Base-by-base conservation (phyloP, 1,139 yeast genomes). In the Petasospora rhodanensis region DNA sequence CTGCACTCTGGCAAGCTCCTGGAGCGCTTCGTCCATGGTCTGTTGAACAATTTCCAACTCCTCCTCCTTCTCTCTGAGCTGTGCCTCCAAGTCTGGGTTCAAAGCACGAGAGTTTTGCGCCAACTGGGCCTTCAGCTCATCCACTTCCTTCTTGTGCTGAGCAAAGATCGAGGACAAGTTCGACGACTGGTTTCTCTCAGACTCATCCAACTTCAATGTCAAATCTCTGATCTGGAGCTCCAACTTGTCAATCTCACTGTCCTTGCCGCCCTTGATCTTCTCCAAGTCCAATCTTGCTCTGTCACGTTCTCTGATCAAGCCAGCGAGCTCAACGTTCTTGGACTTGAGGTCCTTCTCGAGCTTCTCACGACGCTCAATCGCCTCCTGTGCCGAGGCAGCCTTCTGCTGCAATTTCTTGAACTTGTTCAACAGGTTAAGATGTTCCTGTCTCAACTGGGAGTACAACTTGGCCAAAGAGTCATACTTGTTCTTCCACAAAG, bases 331-430 rank as follows among this genome's bases (percentile, higher is more conserved):
- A 34, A 86, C 69, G 54, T 85, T 87, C 61, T 87, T 87, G 12
- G 91, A 73, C 56, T 84, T 85, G 57, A 86, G 64, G 42, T 86
- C 96, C 42, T 83, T 77, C 58, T 87, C 96, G 25, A 84, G 64
- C 52, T 76, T 77, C 52, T 87, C 96, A 46, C 89, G 79, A 59
- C 79, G 82, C 47, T 82, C 82, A 42, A 87, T 77, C 0, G 95
- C 84, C 58, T 87, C 96, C 55, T 86, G 95, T 7, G 96, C 96
- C 41, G 94, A 82, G 18, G 89, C 82, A 7, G 93, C 94, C 58
- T 84, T 85, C 48, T 87, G 86, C 59, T 87, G 95, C 36, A 82
- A 72, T 47, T 82, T 81, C 56, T 89, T 89, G 54, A 82, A 82
- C 54, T 82, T 82, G 30, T 84, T 71, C 49, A 89, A 69, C 42